Conservation (phyloP, 352 stramenopile species). For the Pythium diclinum region DNA sequence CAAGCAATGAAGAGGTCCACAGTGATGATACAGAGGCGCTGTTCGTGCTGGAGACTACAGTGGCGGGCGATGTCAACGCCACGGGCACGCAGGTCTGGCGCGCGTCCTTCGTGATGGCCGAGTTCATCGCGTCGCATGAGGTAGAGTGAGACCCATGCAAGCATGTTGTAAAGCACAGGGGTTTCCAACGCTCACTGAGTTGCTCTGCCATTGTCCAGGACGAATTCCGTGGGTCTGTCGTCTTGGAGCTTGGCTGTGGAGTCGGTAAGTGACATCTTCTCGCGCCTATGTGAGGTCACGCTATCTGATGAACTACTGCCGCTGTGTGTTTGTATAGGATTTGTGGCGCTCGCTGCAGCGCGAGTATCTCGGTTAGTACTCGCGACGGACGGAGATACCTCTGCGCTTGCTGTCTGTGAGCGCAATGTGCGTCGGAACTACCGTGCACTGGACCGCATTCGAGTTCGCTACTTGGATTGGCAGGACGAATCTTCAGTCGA, state of each 20-base stretch:
- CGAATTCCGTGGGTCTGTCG: conserved; percentile 23
- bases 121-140: conserved; percentile 39
- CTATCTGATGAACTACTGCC: too few species aligned
- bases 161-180: too few species aligned
- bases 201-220: neutral
- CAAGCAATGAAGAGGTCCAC: neutral
- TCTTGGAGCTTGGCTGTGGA: conserved; percentile 56
- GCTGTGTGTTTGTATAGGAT: conserved; percentile 24
- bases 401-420: conserved; percentile 35
- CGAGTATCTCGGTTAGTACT: conserved; percentile 35
- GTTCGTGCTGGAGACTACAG: conserved; percentile 12
- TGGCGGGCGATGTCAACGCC: neutral
- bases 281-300: too few species aligned
- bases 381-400: conserved; percentile 43
- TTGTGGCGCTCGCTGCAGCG: conserved; percentile 43
- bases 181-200: too few species aligned
- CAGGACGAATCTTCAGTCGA: conserved; percentile 2
- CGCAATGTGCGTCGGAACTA: conserved; percentile 37
- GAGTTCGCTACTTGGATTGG: conserved; percentile 30
- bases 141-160: conserved; percentile 15
- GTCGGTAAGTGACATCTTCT: too few species aligned
- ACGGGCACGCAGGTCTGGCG: conserved; percentile 34
- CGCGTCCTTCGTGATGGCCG: conserved; percentile 51
- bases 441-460: conserved; percentile 28
- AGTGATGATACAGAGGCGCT: neutral